Evolutionary conservation across 176 grass and related monocot genomes (phyloP).

Genomic region (Rhynchospora tenuis): DNA sequence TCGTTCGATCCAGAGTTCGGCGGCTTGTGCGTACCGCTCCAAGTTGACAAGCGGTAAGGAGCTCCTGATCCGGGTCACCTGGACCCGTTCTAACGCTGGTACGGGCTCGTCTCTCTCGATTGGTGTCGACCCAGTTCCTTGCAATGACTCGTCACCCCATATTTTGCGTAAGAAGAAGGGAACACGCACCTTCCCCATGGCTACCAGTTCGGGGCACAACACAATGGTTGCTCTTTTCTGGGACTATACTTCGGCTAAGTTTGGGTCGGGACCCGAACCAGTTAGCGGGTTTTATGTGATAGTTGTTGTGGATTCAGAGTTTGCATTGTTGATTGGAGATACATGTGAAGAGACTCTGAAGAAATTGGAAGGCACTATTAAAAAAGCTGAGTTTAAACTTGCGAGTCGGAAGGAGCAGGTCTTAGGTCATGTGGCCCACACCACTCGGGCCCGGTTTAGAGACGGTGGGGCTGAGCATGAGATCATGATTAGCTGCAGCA

Average conservation of each 20-base stretch:
- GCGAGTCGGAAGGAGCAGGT: constrained; percentile 50
- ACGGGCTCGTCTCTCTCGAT: constrained; percentile 38
- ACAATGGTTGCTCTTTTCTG: constrained; percentile 52
- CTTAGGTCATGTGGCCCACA: constrained; percentile 36
- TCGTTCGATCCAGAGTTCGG: constrained; percentile 35
- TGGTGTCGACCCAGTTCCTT: constrained; percentile 15
- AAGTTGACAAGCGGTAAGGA: constrained; percentile 9
- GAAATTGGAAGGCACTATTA: constrained; percentile 50
- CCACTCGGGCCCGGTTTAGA: constrained; percentile 45
- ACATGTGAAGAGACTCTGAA: constrained; percentile 48
- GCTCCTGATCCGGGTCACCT: constrained; percentile 48
- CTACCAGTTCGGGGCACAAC: neutral
- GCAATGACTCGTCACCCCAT: constrained; percentile 5
- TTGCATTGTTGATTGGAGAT: constrained; percentile 66
- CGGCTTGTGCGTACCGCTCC: constrained; percentile 39
- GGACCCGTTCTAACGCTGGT: constrained; percentile 29
- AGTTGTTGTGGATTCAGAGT: constrained; percentile 48
- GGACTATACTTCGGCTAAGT: constrained; percentile 59
- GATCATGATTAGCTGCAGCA: constrained; percentile 55
- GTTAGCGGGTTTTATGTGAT: constrained; percentile 59
- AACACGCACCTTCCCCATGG: constrained; percentile 5
- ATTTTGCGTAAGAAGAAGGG: constrained; percentile 54
- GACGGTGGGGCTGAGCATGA: constrained; percentile 70
- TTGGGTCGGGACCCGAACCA: constrained; percentile 42
- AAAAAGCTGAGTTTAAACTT: constrained; percentile 28